phyloP scores from a whole-genome alignment of 2,329 filamentous ascomycete genomes.

The Cladosporium sp. region DNA sequence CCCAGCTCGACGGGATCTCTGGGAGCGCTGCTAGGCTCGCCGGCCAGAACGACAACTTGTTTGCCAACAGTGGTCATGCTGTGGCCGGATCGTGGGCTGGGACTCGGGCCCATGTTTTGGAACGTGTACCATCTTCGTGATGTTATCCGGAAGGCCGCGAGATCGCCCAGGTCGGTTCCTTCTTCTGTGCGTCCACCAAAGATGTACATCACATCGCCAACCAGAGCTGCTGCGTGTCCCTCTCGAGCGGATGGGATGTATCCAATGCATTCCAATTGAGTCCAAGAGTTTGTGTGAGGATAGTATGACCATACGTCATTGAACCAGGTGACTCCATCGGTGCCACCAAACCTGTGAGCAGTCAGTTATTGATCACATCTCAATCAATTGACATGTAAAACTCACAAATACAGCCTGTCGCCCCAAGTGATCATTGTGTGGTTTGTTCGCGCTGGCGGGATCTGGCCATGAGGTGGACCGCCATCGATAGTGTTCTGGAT shows the following conservation, averaged over 20 bases:
- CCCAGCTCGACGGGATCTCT: slow-evolving; percentile 79
- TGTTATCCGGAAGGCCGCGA: slow-evolving; percentile 78
- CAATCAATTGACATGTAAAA: slow-evolving; percentile 52
- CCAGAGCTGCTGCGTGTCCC: slow-evolving; percentile 87
- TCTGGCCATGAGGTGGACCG: slow-evolving; percentile 56
- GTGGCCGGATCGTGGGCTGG: slow-evolving; percentile 88
- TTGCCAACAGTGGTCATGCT: slow-evolving; percentile 96
- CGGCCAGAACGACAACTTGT: slow-evolving; percentile 85
- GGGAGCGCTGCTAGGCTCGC: slow-evolving; percentile 85
- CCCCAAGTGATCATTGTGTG: slow-evolving; percentile 89
- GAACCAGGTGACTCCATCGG: slow-evolving; percentile 94
- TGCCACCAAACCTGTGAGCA: slow-evolving; percentile 80
- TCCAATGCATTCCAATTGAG: slow-evolving; percentile 89
- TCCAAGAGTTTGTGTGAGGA: slow-evolving; percentile 75
- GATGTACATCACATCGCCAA: slow-evolving; percentile 98
- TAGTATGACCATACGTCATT: slow-evolving; percentile 99
- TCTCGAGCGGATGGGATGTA: slow-evolving; percentile 93
- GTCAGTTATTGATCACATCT: slow-evolving; percentile 13
- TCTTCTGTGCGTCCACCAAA: slow-evolving; percentile 96
- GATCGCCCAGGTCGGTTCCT: slow-evolving; percentile 83
- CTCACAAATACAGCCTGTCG: slow-evolving; percentile 76
- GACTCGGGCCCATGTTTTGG: slow-evolving; percentile 97
- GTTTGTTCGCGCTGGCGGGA: slow-evolving; percentile 88
- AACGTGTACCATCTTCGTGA: slow-evolving; percentile 97
- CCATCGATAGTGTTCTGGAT: slow-evolving; percentile 67